Base-by-base conservation (phyloP, 345 rosid genomes). In the Litchi chinensis region DNA sequence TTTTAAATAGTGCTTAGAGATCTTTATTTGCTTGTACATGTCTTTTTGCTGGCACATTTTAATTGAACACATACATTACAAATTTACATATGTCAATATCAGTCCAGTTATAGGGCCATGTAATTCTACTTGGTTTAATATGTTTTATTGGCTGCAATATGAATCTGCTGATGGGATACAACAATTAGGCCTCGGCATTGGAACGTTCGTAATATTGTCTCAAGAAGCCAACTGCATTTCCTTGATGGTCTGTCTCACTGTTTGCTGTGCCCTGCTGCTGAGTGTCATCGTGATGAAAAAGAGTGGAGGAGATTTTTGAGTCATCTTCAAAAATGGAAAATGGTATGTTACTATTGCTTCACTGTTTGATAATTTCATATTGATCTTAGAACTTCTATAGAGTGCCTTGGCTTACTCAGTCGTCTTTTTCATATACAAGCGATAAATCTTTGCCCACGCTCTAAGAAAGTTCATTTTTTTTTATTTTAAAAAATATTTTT, bases 291-390 rank as follows among this genome's bases (percentile, higher is more conserved):
- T 21, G 87, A 82, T 41, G 24, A 50, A 41, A 56, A 8, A 19
- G 87, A 85, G 76, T 82, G 87, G 85, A 11, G 12, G 13, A 76
- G 44, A 73, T 85, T 84, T 73, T 76, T 84, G 75, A n/a, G 11
- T 64, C 73, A 54, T 68, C 79, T 84, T 59, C 71, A 56, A 3
- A 70, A 10, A 4, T 54, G 52, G 57, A 28, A 79, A 65, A 50
- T 43, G 85, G 87, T 84, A 84, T 79, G 44, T 32, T 41, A 70
- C 46, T 54, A 26, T 66, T 70, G 40, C 22, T 68, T 56, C 70
- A 44, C 67, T 67, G 3, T 32, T 41, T 59, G 48, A 19, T 50
- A 43, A 8, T 46, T 21, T 48, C 48, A 7, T 11, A 3, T 40
- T 65, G 40, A 19, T 64, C 37, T 63, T 52, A 8, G 13, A 5